Evolutionary conservation across 306 rosid species (phyloP).

Genomic region (Bauhinia variegata): DNA sequence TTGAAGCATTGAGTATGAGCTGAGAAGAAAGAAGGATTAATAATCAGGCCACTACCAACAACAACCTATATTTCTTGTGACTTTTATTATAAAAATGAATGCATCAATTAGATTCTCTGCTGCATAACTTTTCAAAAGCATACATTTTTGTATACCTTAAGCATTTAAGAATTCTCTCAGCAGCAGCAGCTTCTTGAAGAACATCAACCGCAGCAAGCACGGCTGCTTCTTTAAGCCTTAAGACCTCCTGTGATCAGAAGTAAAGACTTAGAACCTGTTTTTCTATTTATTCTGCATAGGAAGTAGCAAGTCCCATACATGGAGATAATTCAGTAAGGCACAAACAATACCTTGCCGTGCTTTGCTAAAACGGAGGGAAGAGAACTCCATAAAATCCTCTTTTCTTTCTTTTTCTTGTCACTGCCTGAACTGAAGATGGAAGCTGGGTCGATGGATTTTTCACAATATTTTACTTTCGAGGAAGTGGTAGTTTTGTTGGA

Average conservation of each 20-base stretch:
- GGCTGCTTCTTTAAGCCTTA: constrained; percentile 35
- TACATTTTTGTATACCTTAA: constrained; percentile 23
- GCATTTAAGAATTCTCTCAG: constrained; percentile 44
- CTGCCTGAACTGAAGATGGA: background rate
- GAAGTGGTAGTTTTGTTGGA: constrained; percentile 21
- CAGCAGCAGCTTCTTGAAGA: constrained; percentile 48
- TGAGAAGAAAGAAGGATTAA: background rate
- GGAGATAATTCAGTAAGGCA: constrained; percentile 1
- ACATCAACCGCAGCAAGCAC: constrained; percentile 45
- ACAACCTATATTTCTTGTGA: no score
- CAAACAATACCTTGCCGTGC: constrained; percentile 40
- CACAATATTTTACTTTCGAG: background rate
- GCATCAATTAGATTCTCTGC: constrained; percentile 18
- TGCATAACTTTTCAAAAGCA: background rate
- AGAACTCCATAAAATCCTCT: constrained; percentile 28
- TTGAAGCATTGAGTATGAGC: constrained; percentile 39
- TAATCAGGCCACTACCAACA: no score
- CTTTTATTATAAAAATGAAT: no score
- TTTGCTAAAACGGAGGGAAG: constrained; percentile 31
- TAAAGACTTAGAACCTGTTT: background rate
- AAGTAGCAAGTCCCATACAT: background rate
- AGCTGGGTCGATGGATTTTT: constrained; percentile 20
- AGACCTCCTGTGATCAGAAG: constrained; percentile 33
- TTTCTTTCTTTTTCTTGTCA: constrained; percentile 31
- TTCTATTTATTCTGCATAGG: background rate